Base-by-base conservation (phyloP, 805 yeast genomes). In the Cyberlindnera petersonii region DNA sequence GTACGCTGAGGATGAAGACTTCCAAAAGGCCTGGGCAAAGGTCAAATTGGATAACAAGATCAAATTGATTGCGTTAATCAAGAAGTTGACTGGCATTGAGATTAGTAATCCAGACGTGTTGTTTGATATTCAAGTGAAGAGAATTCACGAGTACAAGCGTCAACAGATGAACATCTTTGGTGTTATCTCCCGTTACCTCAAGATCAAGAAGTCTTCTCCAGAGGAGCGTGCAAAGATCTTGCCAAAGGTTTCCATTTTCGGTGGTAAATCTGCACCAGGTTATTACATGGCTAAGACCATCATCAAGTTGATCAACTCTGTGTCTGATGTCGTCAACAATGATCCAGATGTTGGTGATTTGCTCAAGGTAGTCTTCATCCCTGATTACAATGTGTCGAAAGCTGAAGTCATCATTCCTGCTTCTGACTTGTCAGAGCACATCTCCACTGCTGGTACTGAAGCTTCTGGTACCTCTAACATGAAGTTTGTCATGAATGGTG, bases 231-330 rank as follows among this genome's bases (percentile, higher is more conserved):
- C 71, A 31, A 53, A 61, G 46, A 74, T 76, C 55, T 78, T 73
- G 60, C 81, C 96, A 43, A 85, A 82, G 58, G 93, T 85, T 40
- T 74, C 79, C 30, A 75, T 88, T 44, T 79, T 89, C 62, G 97
- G 97, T 50, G 97, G 97, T 59, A 88, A 89, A 65, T 84, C 94
- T 43, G 97, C 97, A 9, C 97, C 97, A n/a, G 97, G 97, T 49
- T 88, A 88, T 63, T 88, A 86, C 67, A 86, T 88, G 79, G 97
- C 97, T 43, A 88, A 88, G 65, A 75, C 84, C 42, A 85, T 88
- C 56, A 89, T 88, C 59, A 86, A 87, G 63, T 72, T 88, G 61
- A 75, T 88, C 57, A 88, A 85, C 61, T 65, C 84, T 38, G 96
- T 87, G 26, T 81, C 85, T 23, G 79, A 76, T 6, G 91, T 86